Conservation (phyloP, 805 yeast species). For the Saturnispora ahearnii region DNA sequence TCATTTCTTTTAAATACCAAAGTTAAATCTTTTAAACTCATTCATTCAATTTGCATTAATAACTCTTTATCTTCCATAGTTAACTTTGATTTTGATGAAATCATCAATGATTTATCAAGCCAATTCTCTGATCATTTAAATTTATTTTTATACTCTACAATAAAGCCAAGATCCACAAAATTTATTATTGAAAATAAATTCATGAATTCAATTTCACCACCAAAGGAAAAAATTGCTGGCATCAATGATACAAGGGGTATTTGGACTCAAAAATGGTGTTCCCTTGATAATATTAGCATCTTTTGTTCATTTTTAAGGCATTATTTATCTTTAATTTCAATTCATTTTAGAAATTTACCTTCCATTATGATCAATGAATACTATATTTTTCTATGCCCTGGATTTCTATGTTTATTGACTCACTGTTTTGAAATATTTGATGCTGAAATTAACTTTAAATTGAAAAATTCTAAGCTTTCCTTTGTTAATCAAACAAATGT, state of each 20-base stretch:
- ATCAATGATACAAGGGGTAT: conserved; percentile 49
- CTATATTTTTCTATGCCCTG: conserved; percentile 32
- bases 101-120: conserved; percentile 10
- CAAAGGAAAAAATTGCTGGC: conserved; percentile 32
- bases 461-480: conserved; percentile 2
- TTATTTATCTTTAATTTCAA: conserved; percentile 32
- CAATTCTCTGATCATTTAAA: conserved; percentile 21
- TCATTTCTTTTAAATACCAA: conserved; percentile 50
- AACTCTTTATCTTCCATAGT: conserved; percentile 10
- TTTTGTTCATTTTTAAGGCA: conserved; percentile 57
- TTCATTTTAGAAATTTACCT: conserved; percentile 15
- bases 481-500: conserved; percentile 1
- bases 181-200: conserved; percentile 24
- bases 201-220: conserved; percentile 33
- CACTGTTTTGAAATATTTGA: conserved; percentile 36
- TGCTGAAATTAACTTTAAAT: conserved; percentile 15
- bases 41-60: conserved; percentile 17
- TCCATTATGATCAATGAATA: conserved; percentile 7
- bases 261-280: conserved; percentile 58
- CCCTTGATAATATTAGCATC: conserved; percentile 42
- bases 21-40: conserved; percentile 32
- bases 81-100: not conserved
- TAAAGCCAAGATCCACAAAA: conserved; percentile 19
- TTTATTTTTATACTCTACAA: conserved; percentile 17
- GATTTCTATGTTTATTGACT: conserved; percentile 35